These are phyloP conservation scores for Colletotrichum noveboracense DNA, from an alignment of 2,329 filamentous ascomycete species.

Conservation along the genomic window DNA sequence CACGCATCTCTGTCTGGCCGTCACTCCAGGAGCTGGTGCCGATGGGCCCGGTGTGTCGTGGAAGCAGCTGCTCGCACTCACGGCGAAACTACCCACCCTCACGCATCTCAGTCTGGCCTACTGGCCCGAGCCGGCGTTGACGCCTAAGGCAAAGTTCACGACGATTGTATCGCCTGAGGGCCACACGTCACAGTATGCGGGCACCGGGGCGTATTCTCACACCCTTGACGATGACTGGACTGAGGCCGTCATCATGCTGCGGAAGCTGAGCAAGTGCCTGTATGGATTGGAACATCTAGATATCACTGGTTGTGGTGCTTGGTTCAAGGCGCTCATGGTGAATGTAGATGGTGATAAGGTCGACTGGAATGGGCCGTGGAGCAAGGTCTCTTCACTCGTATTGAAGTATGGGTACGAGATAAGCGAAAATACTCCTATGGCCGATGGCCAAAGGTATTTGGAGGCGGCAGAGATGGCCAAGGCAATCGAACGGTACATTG, in stretches of 20 bases:
- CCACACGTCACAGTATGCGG: conserved; percentile 53
- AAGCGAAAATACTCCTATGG: conserved; percentile 34
- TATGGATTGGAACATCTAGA: conserved; percentile 67
- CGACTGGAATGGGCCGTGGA: conserved; percentile 61
- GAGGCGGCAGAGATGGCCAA: conserved; percentile 43
- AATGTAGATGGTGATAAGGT: conserved; percentile 50
- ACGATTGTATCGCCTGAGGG: conserved; percentile 51
- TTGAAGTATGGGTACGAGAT: conserved; percentile 50
- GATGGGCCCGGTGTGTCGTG: conserved; percentile 49
- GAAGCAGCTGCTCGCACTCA: conserved; percentile 62
- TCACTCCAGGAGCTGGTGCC: conserved; percentile 37
- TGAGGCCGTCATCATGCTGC: conserved; percentile 61
- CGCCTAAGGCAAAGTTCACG: conserved; percentile 55
- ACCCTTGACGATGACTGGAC: conserved; percentile 63
- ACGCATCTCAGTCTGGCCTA: conserved; percentile 67
- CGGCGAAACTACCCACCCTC: conserved; percentile 55
- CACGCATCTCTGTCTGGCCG: conserved; percentile 65
- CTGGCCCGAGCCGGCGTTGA: conserved; percentile 66
- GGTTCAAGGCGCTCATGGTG: conserved; percentile 54
- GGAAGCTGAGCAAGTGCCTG: conserved; percentile 56
- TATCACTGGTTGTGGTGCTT: conserved; percentile 62
- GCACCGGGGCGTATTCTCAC: conserved; percentile 63
- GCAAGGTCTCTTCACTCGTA: conserved; percentile 52
- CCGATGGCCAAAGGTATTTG: conserved; percentile 36
- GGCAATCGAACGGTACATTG: conserved; percentile 53